phyloP scores from a whole-genome alignment of 257 asterid genomes.

The Capsicum chinense region DNA sequence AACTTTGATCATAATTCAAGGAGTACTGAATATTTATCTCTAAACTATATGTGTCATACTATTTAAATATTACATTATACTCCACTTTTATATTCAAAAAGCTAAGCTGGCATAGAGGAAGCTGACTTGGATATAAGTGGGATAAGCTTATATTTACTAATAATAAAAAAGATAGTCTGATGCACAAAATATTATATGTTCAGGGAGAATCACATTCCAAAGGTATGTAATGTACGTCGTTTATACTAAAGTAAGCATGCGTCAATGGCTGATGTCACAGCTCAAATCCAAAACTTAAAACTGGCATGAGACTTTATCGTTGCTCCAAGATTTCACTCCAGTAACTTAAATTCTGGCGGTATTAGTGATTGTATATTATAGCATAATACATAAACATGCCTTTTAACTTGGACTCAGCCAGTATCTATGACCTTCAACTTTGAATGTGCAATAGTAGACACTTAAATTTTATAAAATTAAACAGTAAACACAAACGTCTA shows the following conservation, averaged over 20 bases:
- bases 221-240: not conserved
- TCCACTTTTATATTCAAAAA: not conserved
- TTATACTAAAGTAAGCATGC: not conserved
- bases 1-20: too few relatives aligned
- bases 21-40: too few relatives aligned
- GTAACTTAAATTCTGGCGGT: not conserved
- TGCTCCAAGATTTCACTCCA: not conserved
- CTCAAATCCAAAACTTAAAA: not conserved
- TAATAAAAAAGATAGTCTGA: not conserved
- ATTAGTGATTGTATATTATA: not conserved
- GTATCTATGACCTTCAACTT: too few relatives aligned
- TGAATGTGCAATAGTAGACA: too few relatives aligned
- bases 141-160: not conserved
- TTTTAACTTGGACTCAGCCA: too few relatives aligned
- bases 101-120: constrained; percentile 45
- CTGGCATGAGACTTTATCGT: not conserved
- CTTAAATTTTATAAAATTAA: too few relatives aligned
- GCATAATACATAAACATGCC: too few relatives aligned
- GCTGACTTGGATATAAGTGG: constrained; percentile 39
- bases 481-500: too few relatives aligned
- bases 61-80: not conserved
- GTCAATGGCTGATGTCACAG: not conserved
- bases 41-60: not conserved
- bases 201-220: accelerated
- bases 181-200: not conserved